A percentile compares a stretch with the other conserved stretches of the same genome.
phyloP scores from a whole-genome alignment of 768 basidiomycete species.

The Daedalea quercina region DNA sequence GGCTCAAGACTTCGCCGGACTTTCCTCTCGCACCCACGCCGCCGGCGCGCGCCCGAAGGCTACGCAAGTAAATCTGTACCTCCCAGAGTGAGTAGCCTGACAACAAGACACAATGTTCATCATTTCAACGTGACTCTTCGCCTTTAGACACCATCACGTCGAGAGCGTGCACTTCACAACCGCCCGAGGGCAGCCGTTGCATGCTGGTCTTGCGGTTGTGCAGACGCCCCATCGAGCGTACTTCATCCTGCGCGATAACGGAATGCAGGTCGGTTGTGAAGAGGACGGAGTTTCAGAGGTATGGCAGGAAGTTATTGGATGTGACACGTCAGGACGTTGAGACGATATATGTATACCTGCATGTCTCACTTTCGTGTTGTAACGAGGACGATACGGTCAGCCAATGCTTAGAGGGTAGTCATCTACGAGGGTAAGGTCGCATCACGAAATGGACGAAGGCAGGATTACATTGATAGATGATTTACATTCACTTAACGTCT shows the following conservation, averaged over 20 bases:
- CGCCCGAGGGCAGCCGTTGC: conserved; percentile 36
- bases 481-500: background rate
- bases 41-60: conserved; percentile 17
- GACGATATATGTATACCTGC: conserved; percentile 35
- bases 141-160: conserved; percentile 74
- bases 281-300: conserved; percentile 60
- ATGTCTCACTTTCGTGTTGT: too few relatives aligned
- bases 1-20: conserved; percentile 63
- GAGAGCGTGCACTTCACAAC: conserved; percentile 68
- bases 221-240: conserved; percentile 68
- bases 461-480: background rate
- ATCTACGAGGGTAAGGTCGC: too few relatives aligned
- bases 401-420: too few relatives aligned
- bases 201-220: conserved; percentile 58
- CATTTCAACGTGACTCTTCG: background rate
- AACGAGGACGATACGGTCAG: background rate
- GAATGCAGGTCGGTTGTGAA: conserved; percentile 71
- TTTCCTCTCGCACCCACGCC: conserved; percentile 19
- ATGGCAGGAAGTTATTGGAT: conserved; percentile 57
- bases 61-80: conserved; percentile 45
- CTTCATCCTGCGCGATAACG: conserved; percentile 65
- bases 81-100: conserved; percentile 48
- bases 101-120: background rate
- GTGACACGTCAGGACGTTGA: conserved; percentile 27
- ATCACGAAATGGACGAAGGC: background rate